These are phyloP conservation scores for Leucocoprinus sp. DNA, from an alignment of 768 basidiomycete species.

Conservation along the genomic window DNA sequence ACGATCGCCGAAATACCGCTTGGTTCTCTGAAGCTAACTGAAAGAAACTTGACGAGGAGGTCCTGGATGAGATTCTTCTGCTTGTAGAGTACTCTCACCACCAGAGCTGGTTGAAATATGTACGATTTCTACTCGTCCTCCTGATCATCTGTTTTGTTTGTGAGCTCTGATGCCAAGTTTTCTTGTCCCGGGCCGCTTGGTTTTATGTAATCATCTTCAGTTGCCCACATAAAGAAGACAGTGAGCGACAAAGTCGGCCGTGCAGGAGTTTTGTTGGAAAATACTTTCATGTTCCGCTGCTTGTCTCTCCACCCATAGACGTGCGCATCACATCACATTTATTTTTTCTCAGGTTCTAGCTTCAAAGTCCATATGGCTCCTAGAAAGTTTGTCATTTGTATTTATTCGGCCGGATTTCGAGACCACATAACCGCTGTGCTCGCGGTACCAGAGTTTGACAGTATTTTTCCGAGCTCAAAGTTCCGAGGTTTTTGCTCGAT, in stretches of 20 bases:
- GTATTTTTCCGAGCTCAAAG: conserved; percentile 1
- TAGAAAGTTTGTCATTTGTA: not conserved
- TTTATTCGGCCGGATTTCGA: not conserved
- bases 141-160: no score
- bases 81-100: not conserved
- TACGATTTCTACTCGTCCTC: not conserved
- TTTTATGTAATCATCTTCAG: no score
- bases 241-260: not conserved
- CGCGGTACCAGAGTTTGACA: not conserved
- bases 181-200: no score
- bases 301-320: no score
- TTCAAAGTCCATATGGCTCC: not conserved
- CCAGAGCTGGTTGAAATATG: not conserved
- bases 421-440: not conserved
- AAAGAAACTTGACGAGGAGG: not conserved
- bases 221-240: no score
- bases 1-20: conserved; percentile 15
- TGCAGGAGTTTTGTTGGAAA: conserved; percentile 1
- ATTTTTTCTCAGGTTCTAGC: not conserved
- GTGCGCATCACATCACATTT: not conserved
- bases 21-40: not conserved
- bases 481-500: not conserved
- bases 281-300: not conserved
- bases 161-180: no score
- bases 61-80: not conserved